Evolutionary conservation across 2,329 filamentous ascomycete genomes (phyloP).

Genomic region (Monascus ruber): DNA sequence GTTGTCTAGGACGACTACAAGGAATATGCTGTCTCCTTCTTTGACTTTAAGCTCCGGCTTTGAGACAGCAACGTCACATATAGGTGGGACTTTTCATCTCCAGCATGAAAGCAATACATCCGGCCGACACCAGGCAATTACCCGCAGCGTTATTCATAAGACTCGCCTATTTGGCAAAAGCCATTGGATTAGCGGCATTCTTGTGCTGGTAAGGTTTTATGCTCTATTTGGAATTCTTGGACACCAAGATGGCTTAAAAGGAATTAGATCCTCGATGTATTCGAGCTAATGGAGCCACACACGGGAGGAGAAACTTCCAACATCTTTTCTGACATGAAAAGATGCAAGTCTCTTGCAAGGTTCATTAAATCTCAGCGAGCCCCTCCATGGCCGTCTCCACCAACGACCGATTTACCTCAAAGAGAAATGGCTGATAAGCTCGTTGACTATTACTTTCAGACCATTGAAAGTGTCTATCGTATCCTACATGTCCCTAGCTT

Average conservation of each 20-base stretch:
- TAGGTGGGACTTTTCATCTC: conserved; percentile 37
- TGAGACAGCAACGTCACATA: conserved; percentile 25
- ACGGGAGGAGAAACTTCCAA: conserved; percentile 26
- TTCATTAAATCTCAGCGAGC: conserved; percentile 40
- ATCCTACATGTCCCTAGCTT: conserved; percentile 49
- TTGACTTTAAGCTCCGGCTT: conserved; percentile 18
- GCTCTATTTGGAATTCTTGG: too few relatives aligned
- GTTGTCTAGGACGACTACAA: conserved; percentile 18
- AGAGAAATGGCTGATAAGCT: conserved; percentile 37
- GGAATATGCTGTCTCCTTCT: conserved; percentile 3
- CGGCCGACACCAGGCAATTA: conserved; percentile 21
- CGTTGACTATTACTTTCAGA: conserved; percentile 44
- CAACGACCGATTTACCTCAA: conserved; percentile 34
- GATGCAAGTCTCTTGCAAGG: conserved; percentile 43
- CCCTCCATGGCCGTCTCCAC: conserved; percentile 38
- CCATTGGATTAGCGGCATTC: conserved; percentile 43
- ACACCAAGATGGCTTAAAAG: background rate
- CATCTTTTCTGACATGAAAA: conserved; percentile 29
- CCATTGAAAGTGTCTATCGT: conserved; percentile 44
- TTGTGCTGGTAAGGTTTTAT: conserved; percentile 10
- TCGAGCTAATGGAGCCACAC: conserved; percentile 35
- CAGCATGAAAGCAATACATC: conserved; percentile 23
- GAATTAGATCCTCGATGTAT: conserved; percentile 18
- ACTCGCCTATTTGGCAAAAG: conserved; percentile 45
- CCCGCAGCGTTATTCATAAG: conserved; percentile 41